Evolutionary conservation across 192 early-diverging fungal species (phyloP).

Genomic region (Spizellomyces punctatus): DNA sequence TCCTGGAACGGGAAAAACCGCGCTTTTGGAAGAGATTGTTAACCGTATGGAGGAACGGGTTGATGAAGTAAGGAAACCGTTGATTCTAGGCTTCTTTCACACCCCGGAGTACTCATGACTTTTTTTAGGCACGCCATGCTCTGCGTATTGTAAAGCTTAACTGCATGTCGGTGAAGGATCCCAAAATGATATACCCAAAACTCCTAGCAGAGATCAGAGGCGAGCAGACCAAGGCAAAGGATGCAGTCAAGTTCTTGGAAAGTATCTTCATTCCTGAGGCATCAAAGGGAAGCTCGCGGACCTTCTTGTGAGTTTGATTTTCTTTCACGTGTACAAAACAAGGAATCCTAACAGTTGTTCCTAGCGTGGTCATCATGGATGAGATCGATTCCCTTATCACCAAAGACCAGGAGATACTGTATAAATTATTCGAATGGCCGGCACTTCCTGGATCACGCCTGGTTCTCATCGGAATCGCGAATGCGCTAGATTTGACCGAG

Average conservation of each 20-base stretch:
- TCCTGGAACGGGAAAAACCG: slow-evolving; percentile 96
- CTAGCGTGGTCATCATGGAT: slow-evolving; percentile 82
- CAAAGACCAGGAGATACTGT: slow-evolving; percentile 80
- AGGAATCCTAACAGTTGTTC: not conserved
- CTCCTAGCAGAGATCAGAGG: slow-evolving; percentile 58
- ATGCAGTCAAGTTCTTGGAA: slow-evolving; percentile 55
- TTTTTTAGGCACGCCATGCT: not conserved
- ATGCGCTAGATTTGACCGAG: slow-evolving; percentile 89
- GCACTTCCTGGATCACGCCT: slow-evolving; percentile 62
- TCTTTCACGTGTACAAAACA: not conserved
- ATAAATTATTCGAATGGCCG: slow-evolving; percentile 85
- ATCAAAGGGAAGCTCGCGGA: not conserved
- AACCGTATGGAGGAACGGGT: not conserved
- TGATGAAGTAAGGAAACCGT: too few species aligned
- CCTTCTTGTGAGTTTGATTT: too few species aligned
- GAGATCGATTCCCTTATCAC: slow-evolving; percentile 90
- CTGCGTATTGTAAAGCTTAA: slow-evolving; percentile 65
- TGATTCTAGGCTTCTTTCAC: too few species aligned
- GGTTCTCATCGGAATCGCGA: slow-evolving; percentile 89
- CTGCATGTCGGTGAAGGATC: slow-evolving; percentile 82
- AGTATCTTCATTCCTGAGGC: slow-evolving; percentile 39
- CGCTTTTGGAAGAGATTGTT: slow-evolving; percentile 67
- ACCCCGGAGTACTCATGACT: too few species aligned
- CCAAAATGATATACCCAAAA: slow-evolving; percentile 68
- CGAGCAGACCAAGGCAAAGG: slow-evolving; percentile 45